phyloP scores from a whole-genome alignment of 2,329 filamentous ascomycete genomes.

The Microdochium bolleyi region DNA sequence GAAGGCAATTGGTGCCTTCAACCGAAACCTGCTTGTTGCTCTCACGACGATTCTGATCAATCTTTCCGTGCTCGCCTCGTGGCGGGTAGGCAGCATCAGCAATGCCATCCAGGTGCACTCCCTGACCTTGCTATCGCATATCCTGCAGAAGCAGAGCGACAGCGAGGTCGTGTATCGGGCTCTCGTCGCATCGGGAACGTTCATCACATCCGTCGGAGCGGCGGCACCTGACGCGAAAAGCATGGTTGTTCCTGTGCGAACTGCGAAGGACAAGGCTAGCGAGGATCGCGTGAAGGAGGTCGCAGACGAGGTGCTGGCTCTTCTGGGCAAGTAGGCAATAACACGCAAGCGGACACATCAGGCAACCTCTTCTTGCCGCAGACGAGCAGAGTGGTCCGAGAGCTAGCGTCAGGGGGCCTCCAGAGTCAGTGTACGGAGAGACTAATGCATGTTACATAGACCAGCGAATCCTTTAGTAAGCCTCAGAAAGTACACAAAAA shows the following conservation, averaged over 20 bases:
- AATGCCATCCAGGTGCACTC: constrained; percentile 39
- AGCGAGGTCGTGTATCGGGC: constrained; percentile 77
- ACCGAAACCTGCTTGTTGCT: constrained; percentile 78
- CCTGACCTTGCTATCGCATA: constrained; percentile 51
- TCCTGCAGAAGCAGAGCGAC: constrained; percentile 62
- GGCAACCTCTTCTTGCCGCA: too few relatives aligned
- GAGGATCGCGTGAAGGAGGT: constrained; percentile 41
- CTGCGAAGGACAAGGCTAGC: constrained; percentile 31
- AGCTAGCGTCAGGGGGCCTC: too few relatives aligned
- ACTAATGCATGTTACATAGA: too few relatives aligned
- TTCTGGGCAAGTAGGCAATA: constrained; percentile 13
- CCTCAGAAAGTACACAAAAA: neutral
- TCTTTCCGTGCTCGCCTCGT: constrained; percentile 63
- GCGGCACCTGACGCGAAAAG: constrained; percentile 32
- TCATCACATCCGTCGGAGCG: constrained; percentile 51
- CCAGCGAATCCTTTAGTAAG: too few relatives aligned
- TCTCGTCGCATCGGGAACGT: constrained; percentile 75
- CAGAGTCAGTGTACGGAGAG: too few relatives aligned
- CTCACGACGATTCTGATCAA: constrained; percentile 80
- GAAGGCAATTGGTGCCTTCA: constrained; percentile 43
- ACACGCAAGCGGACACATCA: too few relatives aligned
- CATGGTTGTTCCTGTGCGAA: constrained; percentile 32
- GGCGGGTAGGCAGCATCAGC: constrained; percentile 16
- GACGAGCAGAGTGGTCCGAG: too few relatives aligned
- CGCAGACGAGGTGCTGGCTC: constrained; percentile 34